Conservation (phyloP, 306 rosid genomes). For the Quercus parvula region DNA sequence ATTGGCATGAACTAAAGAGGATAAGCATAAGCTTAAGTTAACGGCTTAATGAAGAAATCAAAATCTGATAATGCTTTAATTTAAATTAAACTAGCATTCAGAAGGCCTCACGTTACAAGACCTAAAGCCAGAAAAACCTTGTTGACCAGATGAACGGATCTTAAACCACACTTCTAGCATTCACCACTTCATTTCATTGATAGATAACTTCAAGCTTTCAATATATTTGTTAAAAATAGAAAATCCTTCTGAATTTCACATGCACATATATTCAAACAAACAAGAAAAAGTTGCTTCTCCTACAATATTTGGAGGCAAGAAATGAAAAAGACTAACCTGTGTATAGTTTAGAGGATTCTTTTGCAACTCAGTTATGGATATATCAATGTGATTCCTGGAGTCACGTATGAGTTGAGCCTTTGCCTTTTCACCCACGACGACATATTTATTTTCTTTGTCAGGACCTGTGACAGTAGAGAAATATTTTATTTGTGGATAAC, state of each 20-base stretch:
- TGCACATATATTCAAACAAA: background rate
- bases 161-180: background rate
- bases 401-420: constrained; percentile 91
- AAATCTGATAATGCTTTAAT: background rate
- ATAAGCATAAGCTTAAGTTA: background rate
- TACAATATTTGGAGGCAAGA: background rate
- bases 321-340: constrained; percentile 50
- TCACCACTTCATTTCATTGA: background rate
- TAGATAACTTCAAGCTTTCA: background rate
- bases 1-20: background rate
- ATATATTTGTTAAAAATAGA: background rate
- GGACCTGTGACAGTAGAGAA: constrained; percentile 50
- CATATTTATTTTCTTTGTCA: constrained; percentile 77
- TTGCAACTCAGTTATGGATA: constrained; percentile 76
- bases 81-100: background rate
- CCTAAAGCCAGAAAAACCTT: background rate
- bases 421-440: constrained; percentile 92
- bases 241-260: background rate
- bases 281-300: background rate
- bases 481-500: background rate
- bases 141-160: background rate
- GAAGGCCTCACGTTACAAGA: background rate
- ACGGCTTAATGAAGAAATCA: background rate
- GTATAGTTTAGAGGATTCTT: constrained; percentile 85
- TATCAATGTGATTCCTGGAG: constrained; percentile 66